phyloP scores from a whole-genome alignment of 192 early-diverging fungal species.

The Coemansia sp. region DNA sequence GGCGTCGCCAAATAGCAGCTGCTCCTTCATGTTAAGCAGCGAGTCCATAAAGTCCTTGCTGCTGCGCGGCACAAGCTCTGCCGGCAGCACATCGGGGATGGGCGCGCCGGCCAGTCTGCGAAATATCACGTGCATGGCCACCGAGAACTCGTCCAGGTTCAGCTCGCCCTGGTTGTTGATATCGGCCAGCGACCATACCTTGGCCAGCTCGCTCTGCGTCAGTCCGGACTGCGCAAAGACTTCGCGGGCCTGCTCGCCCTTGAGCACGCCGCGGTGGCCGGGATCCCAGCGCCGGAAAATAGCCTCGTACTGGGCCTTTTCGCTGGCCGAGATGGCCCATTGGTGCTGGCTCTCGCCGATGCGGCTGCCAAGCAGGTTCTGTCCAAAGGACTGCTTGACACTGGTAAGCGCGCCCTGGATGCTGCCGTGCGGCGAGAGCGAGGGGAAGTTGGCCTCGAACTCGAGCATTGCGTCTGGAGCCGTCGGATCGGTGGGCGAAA shows the following conservation, averaged over 20 bases:
- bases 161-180: slow-evolving; percentile 70
- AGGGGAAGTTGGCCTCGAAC: slow-evolving; percentile 40
- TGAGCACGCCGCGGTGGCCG: slow-evolving; percentile 47
- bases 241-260: slow-evolving; percentile 57
- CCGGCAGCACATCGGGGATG: slow-evolving; percentile 74
- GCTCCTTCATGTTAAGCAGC: slow-evolving; percentile 47
- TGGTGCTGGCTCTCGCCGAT: slow-evolving; percentile 30
- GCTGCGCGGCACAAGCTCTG: slow-evolving; percentile 83
- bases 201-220: slow-evolving; percentile 52
- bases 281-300: slow-evolving; percentile 56
- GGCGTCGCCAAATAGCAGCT: slow-evolving; percentile 40
- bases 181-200: slow-evolving; percentile 55
- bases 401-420: slow-evolving; percentile 19
- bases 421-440: slow-evolving; percentile 13
- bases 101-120: slow-evolving; percentile 77
- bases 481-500: background rate
- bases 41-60: slow-evolving; percentile 75
- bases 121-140: slow-evolving; percentile 96
- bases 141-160: slow-evolving; percentile 91
- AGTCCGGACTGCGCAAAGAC: slow-evolving; percentile 61
- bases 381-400: slow-evolving; percentile 36
- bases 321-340: slow-evolving; percentile 37
- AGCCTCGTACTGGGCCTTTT: slow-evolving; percentile 42
- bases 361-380: slow-evolving; percentile 22
- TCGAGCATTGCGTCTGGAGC: slow-evolving; percentile 21